phyloP scores from a whole-genome alignment of 805 yeast species.

The Metschnikowia santaceciliae region DNA sequence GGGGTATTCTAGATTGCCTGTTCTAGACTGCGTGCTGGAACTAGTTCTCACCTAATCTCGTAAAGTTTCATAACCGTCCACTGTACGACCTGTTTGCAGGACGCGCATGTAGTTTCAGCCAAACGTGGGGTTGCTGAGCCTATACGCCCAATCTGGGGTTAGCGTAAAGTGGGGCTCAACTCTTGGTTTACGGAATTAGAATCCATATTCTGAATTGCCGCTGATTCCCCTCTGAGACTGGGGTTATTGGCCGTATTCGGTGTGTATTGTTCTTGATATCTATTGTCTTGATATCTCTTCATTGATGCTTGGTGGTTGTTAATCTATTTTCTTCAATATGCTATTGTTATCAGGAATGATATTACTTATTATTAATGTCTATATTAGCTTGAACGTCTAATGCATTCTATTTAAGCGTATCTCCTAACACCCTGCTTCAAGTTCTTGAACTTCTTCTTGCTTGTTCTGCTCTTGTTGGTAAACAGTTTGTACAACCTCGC shows the following conservation, averaged over 20 bases:
- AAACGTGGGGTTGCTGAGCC: not conserved
- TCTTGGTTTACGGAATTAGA: too few relatives aligned
- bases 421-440: slow-evolving; percentile 8
- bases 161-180: too few relatives aligned
- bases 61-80: slow-evolving; percentile 1
- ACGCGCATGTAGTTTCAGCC: not conserved
- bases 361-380: not conserved
- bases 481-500: slow-evolving; percentile 38
- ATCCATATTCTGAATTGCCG: not conserved
- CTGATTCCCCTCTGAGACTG: not conserved
- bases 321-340: too few relatives aligned
- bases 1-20: not conserved
- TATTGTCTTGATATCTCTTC: too few relatives aligned
- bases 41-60: not conserved
- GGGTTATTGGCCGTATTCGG: too few relatives aligned
- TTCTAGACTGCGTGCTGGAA: not conserved
- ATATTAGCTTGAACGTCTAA: not conserved
- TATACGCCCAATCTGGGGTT: not conserved
- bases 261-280: too few relatives aligned
- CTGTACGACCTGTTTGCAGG: not conserved
- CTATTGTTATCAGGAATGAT: too few relatives aligned
- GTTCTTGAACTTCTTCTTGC: slow-evolving; percentile 33
- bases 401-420: not conserved
- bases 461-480: slow-evolving; percentile 22
- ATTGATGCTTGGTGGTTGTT: too few relatives aligned